phyloP scores from a whole-genome alignment of 805 yeast genomes.

The Brettanomyces nanus region DNA sequence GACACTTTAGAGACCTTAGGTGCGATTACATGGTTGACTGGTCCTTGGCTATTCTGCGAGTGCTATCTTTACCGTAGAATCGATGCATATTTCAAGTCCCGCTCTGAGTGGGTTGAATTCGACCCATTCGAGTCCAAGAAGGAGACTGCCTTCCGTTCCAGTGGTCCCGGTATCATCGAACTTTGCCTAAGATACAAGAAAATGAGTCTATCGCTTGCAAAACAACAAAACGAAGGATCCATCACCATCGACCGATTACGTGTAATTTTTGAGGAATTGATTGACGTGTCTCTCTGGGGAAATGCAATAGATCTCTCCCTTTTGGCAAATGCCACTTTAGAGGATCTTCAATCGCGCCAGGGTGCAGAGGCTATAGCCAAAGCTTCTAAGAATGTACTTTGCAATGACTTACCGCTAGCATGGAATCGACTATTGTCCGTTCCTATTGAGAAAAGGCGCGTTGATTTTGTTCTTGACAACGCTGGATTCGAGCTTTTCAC shows the following conservation, averaged over 20 bases:
- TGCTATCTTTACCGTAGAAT: conserved; percentile 72
- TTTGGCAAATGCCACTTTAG: conserved; percentile 79
- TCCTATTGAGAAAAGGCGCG: conserved; percentile 33
- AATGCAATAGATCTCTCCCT: conserved; percentile 93
- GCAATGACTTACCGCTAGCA: conserved; percentile 63
- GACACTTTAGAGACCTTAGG: conserved; percentile 33
- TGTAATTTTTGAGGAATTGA: conserved; percentile 68
- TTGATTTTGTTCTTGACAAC: conserved; percentile 85
- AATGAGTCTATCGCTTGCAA: conserved; percentile 25
- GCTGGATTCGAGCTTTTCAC: conserved; percentile 93
- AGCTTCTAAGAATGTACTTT: conserved; percentile 69
- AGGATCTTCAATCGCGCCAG: conserved; percentile 85
- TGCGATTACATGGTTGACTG: conserved; percentile 62
- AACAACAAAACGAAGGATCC: conserved; percentile 2
- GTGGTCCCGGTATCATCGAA: conserved; percentile 72
- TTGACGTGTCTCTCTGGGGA: conserved; percentile 93
- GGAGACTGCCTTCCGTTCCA: conserved; percentile 63
- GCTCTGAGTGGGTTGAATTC: conserved; percentile 41
- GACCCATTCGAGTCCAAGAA: conserved; percentile 73
- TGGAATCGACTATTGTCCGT: conserved; percentile 42
- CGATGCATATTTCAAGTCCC: conserved; percentile 34
- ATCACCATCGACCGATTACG: conserved; percentile 35
- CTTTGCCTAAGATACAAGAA: conserved; percentile 57
- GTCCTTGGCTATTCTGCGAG: conserved; percentile 89
- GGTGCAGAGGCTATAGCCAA: conserved; percentile 81